phyloP scores from a whole-genome alignment of 1,139 yeast genomes.

The Scheffersomyces titani region DNA sequence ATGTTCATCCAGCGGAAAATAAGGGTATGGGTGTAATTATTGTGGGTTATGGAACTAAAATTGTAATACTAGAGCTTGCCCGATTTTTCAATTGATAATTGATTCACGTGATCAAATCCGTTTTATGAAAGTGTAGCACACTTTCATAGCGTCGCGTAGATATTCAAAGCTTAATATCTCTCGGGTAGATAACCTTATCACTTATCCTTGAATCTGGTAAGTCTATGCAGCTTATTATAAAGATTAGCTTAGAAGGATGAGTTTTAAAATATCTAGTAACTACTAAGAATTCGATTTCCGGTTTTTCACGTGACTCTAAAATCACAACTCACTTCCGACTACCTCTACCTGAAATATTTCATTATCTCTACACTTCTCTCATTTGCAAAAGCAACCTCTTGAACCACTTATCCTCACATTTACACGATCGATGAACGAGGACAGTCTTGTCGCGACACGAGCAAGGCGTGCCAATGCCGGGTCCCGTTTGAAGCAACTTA shows the following conservation, averaged over 20 bases:
- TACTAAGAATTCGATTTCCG: too few relatives aligned
- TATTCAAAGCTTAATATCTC: too few relatives aligned
- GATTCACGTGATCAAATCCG: not conserved
- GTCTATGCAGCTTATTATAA: too few relatives aligned
- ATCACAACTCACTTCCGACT: not conserved
- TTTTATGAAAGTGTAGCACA: not conserved
- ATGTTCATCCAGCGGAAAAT: not conserved
- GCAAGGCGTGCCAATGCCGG: conserved; percentile 90
- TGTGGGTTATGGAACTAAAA: not conserved
- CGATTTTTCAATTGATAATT: not conserved
- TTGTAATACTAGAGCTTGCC: not conserved
- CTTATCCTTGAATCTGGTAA: too few relatives aligned
- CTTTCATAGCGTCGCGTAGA: too few relatives aligned
- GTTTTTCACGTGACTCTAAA: not conserved
- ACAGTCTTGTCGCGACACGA: conserved; percentile 68
- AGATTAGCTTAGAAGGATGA: too few relatives aligned
- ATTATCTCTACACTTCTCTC: not conserved
- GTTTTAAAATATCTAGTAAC: too few relatives aligned
- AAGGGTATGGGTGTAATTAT: not conserved
- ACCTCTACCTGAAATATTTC: not conserved
- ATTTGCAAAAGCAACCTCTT: not conserved
- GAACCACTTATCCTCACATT: not conserved
- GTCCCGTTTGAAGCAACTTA: conserved; percentile 69
- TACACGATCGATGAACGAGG: conserved; percentile 27
- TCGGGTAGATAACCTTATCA: too few relatives aligned